phyloP scores from a whole-genome alignment of 768 basidiomycete genomes.

The Agaricus blazei region DNA sequence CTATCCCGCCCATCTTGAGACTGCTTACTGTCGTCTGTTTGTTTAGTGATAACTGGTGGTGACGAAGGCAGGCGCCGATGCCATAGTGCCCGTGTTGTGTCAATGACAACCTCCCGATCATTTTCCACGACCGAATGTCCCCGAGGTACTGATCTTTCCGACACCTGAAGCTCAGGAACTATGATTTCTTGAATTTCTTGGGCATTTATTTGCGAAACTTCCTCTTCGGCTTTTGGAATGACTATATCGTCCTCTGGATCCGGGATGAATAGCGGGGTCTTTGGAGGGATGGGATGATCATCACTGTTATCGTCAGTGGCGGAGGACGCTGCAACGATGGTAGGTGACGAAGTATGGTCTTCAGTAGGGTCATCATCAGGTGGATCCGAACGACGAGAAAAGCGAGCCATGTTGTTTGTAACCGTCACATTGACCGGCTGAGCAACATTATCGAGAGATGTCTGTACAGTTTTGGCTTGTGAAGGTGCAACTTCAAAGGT shows the following conservation, averaged over 20 bases:
- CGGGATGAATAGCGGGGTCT: conserved; percentile 5
- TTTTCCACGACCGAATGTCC: not conserved
- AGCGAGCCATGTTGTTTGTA: not conserved
- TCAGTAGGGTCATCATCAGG: not conserved
- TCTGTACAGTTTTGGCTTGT: conserved; percentile 11
- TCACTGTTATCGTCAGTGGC: not conserved
- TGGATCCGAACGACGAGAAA: not conserved
- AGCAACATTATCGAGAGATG: not conserved
- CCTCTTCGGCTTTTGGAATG: not conserved
- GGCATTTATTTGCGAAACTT: no score
- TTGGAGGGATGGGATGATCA: not conserved
- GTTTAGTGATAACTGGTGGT: not conserved
- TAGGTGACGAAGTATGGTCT: not conserved
- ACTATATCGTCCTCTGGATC: conserved; percentile 6
- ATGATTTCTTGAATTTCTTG: not conserved
- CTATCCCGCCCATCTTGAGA: no score
- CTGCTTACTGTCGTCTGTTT: not conserved
- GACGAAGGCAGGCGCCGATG: conserved; percentile 23
- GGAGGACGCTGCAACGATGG: not conserved
- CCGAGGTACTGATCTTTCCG: not conserved
- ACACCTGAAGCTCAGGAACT: conserved; percentile 9
- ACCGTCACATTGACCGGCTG: not conserved
- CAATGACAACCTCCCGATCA: conserved; percentile 10
- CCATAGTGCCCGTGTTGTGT: conserved; percentile 20
- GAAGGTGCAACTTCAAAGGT: conserved; percentile 53